A percentile compares a stretch with the other conserved stretches of the same genome.
Conservation (phyloP, 345 rosid genomes). For the Mercurialis annua region DNA sequence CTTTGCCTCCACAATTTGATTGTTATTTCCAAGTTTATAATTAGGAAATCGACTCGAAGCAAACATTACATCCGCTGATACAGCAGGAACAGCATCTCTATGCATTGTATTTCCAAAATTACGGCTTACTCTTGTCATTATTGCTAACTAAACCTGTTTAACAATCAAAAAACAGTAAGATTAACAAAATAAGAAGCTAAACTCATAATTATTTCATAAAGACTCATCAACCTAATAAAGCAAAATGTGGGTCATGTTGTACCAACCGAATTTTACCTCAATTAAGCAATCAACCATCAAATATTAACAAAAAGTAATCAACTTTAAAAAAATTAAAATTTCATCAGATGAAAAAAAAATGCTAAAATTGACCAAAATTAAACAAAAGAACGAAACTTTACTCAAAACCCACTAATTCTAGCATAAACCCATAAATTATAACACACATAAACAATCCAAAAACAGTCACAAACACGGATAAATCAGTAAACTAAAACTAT, state of each 20-base stretch:
- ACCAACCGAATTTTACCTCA: conserved; percentile 15
- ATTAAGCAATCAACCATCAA: not conserved
- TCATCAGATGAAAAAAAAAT: not conserved
- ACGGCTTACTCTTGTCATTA: conserved; percentile 72
- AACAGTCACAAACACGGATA: not conserved
- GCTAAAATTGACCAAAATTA: not conserved
- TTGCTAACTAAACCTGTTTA: conserved; percentile 18
- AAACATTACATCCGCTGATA: conserved; percentile 81
- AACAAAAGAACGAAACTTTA: not conserved
- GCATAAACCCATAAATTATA: not conserved
- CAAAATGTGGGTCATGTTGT: conserved; percentile 20
- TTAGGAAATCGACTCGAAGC: conserved; percentile 81
- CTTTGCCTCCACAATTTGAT: conserved; percentile 68
- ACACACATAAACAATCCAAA: not conserved
- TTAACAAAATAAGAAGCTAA: conserved; percentile 6
- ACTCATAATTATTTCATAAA: conserved; percentile 13
- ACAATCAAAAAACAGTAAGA: conserved; percentile 5
- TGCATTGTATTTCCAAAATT: conserved; percentile 64
- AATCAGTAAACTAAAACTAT: too few relatives aligned
- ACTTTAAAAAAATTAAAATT: not conserved
- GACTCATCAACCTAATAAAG: conserved; percentile 17
- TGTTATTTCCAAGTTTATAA: conserved; percentile 72
- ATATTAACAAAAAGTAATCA: not conserved
- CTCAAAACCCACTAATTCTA: not conserved
- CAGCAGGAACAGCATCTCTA: conserved; percentile 60